Evolutionary conservation across 192 early-diverging fungal genomes (phyloP).

Genomic region (Phlyctochytrium arcticum): DNA sequence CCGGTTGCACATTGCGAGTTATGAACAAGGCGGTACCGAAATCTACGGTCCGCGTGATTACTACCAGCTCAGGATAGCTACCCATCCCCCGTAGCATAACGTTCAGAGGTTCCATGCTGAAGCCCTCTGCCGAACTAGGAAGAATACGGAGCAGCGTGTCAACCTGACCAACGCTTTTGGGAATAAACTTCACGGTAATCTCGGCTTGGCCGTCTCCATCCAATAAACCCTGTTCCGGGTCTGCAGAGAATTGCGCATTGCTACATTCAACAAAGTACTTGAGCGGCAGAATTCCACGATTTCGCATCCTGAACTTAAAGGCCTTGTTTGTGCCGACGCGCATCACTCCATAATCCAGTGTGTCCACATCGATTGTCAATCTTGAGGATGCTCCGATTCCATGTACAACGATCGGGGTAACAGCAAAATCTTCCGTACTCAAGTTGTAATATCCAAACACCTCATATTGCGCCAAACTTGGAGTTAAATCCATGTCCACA

Average conservation of each 20-base stretch:
- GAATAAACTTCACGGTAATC: constrained; percentile 40
- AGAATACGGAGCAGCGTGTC: constrained; percentile 33
- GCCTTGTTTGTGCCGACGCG: constrained; percentile 43
- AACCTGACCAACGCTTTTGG: constrained; percentile 36
- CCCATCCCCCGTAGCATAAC: constrained; percentile 42
- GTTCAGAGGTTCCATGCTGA: constrained; percentile 31
- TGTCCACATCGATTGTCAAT: constrained; percentile 18
- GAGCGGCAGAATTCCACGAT: constrained; percentile 46
- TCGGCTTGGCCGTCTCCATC: constrained; percentile 48
- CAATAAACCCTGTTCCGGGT: constrained; percentile 55
- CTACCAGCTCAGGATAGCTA: constrained; percentile 54
- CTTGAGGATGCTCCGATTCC: constrained; percentile 45
- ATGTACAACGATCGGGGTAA: constrained; percentile 39
- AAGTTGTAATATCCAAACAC: constrained; percentile 30
- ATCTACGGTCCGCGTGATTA: constrained; percentile 48
- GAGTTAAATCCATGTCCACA: constrained; percentile 48
- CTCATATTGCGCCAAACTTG: constrained; percentile 47
- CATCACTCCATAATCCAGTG: constrained; percentile 45
- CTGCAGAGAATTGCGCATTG: constrained; percentile 40
- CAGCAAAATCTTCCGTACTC: constrained; percentile 44
- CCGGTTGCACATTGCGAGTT: constrained; percentile 37
- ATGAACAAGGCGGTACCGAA: constrained; percentile 55
- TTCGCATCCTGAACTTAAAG: constrained; percentile 29
- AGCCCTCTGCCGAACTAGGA: constrained; percentile 17
- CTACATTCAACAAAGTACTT: constrained; percentile 50